These are phyloP conservation scores for Paecilomyces variotii DNA, from an alignment of 2,329 filamentous ascomycete species.

Conservation along the genomic window DNA sequence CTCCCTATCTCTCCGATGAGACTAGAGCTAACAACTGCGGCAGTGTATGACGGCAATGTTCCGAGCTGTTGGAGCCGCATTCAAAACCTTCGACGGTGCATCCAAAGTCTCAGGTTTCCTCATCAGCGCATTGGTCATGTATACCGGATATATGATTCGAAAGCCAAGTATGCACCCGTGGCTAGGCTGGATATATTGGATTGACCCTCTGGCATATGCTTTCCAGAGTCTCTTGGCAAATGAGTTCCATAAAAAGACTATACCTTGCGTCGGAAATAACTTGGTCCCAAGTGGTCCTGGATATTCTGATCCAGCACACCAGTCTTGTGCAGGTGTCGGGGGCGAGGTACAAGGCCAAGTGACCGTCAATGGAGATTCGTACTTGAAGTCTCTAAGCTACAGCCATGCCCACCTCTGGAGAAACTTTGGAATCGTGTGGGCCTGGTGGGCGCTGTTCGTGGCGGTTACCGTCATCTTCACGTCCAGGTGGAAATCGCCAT, in stretches of 20 bases:
- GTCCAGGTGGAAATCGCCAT: slow-evolving; percentile 46
- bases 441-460: slow-evolving; percentile 55
- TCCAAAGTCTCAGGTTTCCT: slow-evolving; percentile 44
- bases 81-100: slow-evolving; percentile 50
- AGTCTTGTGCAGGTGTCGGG: slow-evolving; percentile 49
- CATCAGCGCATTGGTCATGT: slow-evolving; percentile 30
- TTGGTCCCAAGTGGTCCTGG: slow-evolving; percentile 27
- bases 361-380: slow-evolving; percentile 50
- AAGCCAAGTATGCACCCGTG: slow-evolving; percentile 45
- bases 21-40: slow-evolving; percentile 6
- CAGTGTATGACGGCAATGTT: slow-evolving; percentile 53
- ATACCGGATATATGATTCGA: slow-evolving; percentile 37
- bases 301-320: slow-evolving; percentile 11
- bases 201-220: slow-evolving; percentile 30
- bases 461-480: slow-evolving; percentile 52
- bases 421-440: slow-evolving; percentile 56
- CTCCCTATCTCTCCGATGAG: background rate
- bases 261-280: slow-evolving; percentile 29
- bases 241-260: slow-evolving; percentile 27
- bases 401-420: slow-evolving; percentile 47
- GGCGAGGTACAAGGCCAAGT: slow-evolving; percentile 46
- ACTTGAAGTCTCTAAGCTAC: slow-evolving; percentile 50
- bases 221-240: slow-evolving; percentile 31
- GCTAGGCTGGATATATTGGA: slow-evolving; percentile 42
- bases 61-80: slow-evolving; percentile 48